Evolutionary conservation across 1,284 basidiomycete genomes (phyloP), one percentile per base, ranked within the genome.

Genomic region (Trametes pubescens): DNA sequence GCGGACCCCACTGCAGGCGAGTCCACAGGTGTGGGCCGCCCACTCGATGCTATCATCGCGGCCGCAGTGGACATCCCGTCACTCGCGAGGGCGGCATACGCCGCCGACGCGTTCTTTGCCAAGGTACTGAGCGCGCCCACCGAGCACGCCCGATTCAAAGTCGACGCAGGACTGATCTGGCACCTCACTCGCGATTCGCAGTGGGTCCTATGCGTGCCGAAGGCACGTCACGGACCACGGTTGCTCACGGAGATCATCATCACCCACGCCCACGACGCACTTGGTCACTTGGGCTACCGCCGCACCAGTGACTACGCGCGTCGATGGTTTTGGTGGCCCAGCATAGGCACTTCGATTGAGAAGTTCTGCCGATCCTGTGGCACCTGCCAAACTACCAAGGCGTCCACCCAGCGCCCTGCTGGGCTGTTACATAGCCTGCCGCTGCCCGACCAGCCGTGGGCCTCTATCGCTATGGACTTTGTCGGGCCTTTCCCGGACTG

Each of bases 241-340:
- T 73, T 21, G 52, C 11, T 44, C 6, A 8, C 11, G 10, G 11
- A 73, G 46, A 51, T 72, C 1, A 57, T 76, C 3, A 62, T 78
- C 2, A 63, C 68, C 13, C 64, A 72, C 18, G 75, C 72, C 0
- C 76, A 78, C 57, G 6, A n/a, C 0, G 56, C 65, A 0, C n/a
- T 78, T 3, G 74, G 75, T 0, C 77, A 78, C 57, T 64, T 70
- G 14, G 75, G 75, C 0, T 0, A 58, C 0, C 62, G 68, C 34
- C 66, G 71, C 16, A 77, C 76, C 0, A 51, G 60, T 0, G 72
- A 73, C 4, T 77, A 77, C 54, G 5, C 65, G 21, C 57, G 52
- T 5, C 21, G 38, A 26, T 76, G 69, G 69, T 77, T 72, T 53
- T 80, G 78, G 78, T 80, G 78, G 78, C 74, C 74, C 0, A 54